Evolutionary conservation across 257 asterid genomes (phyloP).

Genomic region (Solanum dulcamara): DNA sequence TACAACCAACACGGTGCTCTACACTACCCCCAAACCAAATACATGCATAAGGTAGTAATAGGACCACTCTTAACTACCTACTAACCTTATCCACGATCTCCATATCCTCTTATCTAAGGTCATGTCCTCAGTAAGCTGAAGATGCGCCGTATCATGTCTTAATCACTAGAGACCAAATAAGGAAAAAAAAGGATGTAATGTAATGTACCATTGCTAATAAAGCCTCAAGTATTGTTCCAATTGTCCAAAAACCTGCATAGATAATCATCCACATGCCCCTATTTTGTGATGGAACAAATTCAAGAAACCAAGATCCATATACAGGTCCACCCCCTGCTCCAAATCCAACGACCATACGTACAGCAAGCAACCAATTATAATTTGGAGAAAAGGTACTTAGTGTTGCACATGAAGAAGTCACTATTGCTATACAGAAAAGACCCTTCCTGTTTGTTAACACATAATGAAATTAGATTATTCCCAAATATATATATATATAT

Average conservation of each 20-base stretch:
- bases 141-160: too few relatives aligned
- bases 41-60: too few relatives aligned
- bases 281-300: conserved; percentile 56
- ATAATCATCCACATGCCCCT: conserved; percentile 69
- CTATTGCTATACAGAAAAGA: conserved; percentile 47
- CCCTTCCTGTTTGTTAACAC: conserved; percentile 40
- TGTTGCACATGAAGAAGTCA: conserved; percentile 40
- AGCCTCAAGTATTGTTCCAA: conserved; percentile 68
- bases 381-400: conserved; percentile 54
- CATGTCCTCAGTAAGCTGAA: too few relatives aligned
- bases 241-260: conserved; percentile 49
- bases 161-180: neutral
- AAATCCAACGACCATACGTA: conserved; percentile 50
- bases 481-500: too few relatives aligned
- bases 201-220: conserved; percentile 53
- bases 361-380: conserved; percentile 30
- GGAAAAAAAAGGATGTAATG: too few relatives aligned
- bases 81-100: too few relatives aligned
- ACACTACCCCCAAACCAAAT: too few relatives aligned
- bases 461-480: neutral
- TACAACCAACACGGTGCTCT: too few relatives aligned
- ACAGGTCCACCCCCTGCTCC: conserved; percentile 80
- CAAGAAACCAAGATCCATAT: conserved; percentile 73
- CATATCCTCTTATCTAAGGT: too few relatives aligned
- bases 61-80: too few relatives aligned